Evolutionary conservation across 129 eudicot genomes (phyloP).

Genomic region (Oenanthe sinensis): DNA sequence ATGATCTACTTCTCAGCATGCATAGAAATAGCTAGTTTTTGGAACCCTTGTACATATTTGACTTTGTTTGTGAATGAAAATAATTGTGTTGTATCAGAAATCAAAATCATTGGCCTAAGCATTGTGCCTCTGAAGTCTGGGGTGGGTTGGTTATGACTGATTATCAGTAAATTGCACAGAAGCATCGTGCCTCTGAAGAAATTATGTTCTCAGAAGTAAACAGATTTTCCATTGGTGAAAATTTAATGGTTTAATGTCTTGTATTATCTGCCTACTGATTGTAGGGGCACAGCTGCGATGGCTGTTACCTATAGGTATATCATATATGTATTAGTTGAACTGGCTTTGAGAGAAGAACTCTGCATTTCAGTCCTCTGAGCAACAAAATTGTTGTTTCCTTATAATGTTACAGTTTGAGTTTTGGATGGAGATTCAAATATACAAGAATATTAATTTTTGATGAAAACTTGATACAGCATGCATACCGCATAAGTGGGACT

Average conservation of each 20-base stretch:
- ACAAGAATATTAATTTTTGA: too few relatives aligned
- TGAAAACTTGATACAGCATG: background rate
- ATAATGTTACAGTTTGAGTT: background rate
- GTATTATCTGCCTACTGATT: background rate
- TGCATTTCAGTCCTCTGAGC: background rate
- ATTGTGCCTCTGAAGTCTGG: background rate
- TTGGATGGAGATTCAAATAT: background rate
- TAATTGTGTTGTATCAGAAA: background rate
- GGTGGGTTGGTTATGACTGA: background rate
- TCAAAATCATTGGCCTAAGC: background rate
- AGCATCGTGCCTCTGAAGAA: background rate
- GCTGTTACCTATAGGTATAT: too few relatives aligned
- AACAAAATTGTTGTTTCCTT: background rate
- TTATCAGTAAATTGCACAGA: background rate
- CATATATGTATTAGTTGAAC: too few relatives aligned
- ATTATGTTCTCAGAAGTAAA: background rate
- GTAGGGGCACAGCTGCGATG: background rate
- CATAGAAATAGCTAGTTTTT: slow-evolving; percentile 9
- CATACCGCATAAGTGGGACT: too few relatives aligned
- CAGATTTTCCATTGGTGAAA: too few relatives aligned
- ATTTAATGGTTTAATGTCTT: background rate
- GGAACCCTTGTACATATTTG: slow-evolving; percentile 16
- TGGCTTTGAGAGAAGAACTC: too few relatives aligned
- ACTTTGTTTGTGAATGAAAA: slow-evolving; percentile 10
- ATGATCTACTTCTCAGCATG: background rate